Conservation (phyloP, 441 rosid species). For the Rhodomyrtus psidioides region DNA sequence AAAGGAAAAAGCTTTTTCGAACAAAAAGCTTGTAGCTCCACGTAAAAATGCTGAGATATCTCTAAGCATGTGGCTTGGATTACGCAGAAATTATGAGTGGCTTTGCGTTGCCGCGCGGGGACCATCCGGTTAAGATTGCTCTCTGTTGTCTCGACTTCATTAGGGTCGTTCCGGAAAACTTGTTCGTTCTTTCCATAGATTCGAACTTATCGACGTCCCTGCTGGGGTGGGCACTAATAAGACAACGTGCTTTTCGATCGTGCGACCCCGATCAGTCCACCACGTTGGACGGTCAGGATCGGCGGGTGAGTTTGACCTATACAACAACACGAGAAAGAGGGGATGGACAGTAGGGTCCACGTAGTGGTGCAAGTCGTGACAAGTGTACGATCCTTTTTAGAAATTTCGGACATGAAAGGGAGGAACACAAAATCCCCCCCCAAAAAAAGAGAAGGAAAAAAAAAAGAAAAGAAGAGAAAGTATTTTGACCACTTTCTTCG, state of each 20-base stretch:
- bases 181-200: neutral
- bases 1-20: neutral
- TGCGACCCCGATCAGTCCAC: neutral
- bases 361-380: neutral
- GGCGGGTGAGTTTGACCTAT: neutral
- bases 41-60: neutral
- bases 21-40: neutral
- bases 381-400: neutral
- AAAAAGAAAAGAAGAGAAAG: no score
- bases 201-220: neutral
- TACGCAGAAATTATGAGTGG: neutral
- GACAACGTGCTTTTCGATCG: neutral
- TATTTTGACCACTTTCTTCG: no score
- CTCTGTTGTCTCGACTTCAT: neutral
- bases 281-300: neutral
- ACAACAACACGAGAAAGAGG: neutral
- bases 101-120: no score
- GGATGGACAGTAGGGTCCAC: neutral
- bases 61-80: neutral
- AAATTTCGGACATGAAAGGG: no score
- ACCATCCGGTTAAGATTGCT: no score
- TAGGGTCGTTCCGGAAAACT: neutral
- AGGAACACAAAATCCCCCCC: no score
- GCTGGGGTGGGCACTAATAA: neutral
- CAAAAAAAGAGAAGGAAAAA: no score